These are phyloP conservation scores for Azolla pinnata DNA, from an alignment of 75 land plant species.

Conservation along the genomic window DNA sequence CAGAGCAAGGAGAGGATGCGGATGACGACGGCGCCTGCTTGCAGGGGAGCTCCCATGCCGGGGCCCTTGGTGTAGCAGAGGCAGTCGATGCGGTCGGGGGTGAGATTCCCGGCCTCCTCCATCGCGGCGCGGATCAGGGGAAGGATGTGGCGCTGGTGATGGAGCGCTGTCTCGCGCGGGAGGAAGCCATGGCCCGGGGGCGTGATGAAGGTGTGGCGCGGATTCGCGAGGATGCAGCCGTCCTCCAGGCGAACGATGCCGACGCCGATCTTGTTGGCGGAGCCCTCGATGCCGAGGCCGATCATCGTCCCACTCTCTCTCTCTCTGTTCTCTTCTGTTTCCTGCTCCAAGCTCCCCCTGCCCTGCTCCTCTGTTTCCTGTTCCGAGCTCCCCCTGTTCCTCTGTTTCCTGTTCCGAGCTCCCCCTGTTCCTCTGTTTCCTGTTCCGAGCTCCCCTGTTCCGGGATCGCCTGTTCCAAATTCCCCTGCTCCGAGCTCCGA, in stretches of 20 bases:
- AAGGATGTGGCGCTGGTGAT: conserved; percentile 75
- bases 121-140: conserved; percentile 60
- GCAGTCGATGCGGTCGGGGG: conserved; percentile 58
- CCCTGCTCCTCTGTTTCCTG: too few relatives aligned
- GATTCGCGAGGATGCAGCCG: conserved; percentile 81
- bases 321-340: background rate
- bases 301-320: conserved; percentile 19
- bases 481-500: too few relatives aligned
- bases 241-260: conserved; percentile 75
- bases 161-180: conserved; percentile 90
- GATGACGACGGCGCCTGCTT: conserved; percentile 57
- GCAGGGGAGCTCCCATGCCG: conserved; percentile 90
- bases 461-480: too few relatives aligned
- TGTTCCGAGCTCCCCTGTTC: too few relatives aligned
- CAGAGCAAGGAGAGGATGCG: conserved; percentile 58
- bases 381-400: too few relatives aligned
- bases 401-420: too few relatives aligned
- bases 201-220: conserved; percentile 91
- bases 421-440: too few relatives aligned
- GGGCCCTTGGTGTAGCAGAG: conserved; percentile 91
- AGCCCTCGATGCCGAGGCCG: conserved; percentile 83
- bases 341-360: background rate
- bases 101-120: conserved; percentile 27
- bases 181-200: conserved; percentile 98
- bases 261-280: conserved; percentile 90